Conservation (phyloP, 352 stramenopile genomes). For the Phytophthora crassamura region DNA sequence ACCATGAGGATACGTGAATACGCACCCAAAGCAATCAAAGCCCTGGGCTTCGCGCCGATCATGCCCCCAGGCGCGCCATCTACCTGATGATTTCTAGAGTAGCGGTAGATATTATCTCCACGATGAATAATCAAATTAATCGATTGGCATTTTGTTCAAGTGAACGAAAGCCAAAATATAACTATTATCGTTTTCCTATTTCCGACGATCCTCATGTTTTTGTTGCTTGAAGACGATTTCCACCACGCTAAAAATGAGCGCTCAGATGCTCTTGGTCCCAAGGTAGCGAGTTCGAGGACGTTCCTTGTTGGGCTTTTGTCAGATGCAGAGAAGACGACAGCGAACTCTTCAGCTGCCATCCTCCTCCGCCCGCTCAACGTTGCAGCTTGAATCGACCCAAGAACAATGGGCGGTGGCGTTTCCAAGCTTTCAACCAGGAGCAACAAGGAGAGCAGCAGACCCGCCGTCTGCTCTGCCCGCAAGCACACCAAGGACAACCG, state of each 20-base stretch:
- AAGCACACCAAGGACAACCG: conserved; percentile 17
- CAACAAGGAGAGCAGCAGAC: background rate
- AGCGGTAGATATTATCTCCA: too few relatives aligned
- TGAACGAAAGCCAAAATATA: too few relatives aligned
- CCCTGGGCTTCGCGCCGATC: conserved; percentile 64
- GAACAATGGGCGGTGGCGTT: conserved; percentile 51
- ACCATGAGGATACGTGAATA: conserved; percentile 81
- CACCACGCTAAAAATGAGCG: conserved; percentile 34
- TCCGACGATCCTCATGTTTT: conserved; percentile 3
- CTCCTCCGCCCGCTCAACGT: background rate
- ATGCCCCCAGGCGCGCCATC: conserved; percentile 10
- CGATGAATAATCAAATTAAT: too few relatives aligned
- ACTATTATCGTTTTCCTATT: conserved; percentile 7
- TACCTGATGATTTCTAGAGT: background rate
- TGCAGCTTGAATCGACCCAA: conserved; percentile 16
- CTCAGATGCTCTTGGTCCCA: background rate
- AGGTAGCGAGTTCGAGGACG: conserved; percentile 15
- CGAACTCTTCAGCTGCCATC: conserved; percentile 5
- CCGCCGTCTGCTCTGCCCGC: conserved; percentile 10
- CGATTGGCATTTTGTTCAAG: too few relatives aligned
- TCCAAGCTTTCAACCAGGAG: conserved; percentile 23
- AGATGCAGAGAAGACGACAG: conserved; percentile 18
- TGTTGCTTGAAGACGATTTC: background rate
- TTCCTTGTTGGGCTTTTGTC: conserved; percentile 5
- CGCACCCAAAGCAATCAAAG: conserved; percentile 76